A percentile compares a stretch with the other conserved stretches of the same genome.
Evolutionary conservation across 2,329 filamentous ascomycete genomes (phyloP).

Genomic region (Fonsecaea erecta): DNA sequence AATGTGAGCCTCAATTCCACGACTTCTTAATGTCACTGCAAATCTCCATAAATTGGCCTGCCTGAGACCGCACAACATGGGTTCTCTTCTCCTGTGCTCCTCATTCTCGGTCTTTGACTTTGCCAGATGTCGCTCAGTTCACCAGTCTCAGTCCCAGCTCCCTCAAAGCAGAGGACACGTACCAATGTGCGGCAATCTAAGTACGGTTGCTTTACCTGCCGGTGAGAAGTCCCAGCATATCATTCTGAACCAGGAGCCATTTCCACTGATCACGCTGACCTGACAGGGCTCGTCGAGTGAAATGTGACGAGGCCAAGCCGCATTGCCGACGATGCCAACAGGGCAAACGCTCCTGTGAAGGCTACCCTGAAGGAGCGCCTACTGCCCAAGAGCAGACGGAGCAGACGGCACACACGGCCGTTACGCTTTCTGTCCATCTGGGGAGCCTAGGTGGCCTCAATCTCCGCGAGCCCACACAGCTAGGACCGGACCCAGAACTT

Average conservation of each 20-base stretch:
- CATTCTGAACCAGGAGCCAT: not conserved
- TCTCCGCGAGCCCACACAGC: not conserved
- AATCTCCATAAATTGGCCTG: not conserved
- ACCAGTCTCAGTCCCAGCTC: not conserved
- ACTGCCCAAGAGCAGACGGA: not conserved
- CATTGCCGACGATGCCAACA: slow-evolving; percentile 6
- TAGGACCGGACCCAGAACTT: not conserved
- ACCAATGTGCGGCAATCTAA: slow-evolving; percentile 20
- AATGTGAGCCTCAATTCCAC: not conserved
- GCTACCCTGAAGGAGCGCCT: slow-evolving; percentile 8
- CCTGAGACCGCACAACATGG: not conserved
- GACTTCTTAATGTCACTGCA: not conserved
- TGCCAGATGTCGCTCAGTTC: not conserved
- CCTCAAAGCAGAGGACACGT: slow-evolving; percentile 9
- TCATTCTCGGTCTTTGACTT: slow-evolving; percentile 16
- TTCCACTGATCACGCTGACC: not conserved
- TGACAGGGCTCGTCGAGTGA: slow-evolving; percentile 11
- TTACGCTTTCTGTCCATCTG: not conserved
- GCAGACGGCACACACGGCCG: not conserved
- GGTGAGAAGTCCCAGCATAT: not conserved
- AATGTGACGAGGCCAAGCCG: slow-evolving; percentile 21
- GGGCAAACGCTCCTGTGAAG: slow-evolving; percentile 9
- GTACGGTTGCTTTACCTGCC: slow-evolving; percentile 23
- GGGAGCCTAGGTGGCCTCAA: not conserved
- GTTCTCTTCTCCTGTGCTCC: not conserved